Conservation (phyloP, 1,139 yeast species). For the Meyerozyma smithsonii region DNA sequence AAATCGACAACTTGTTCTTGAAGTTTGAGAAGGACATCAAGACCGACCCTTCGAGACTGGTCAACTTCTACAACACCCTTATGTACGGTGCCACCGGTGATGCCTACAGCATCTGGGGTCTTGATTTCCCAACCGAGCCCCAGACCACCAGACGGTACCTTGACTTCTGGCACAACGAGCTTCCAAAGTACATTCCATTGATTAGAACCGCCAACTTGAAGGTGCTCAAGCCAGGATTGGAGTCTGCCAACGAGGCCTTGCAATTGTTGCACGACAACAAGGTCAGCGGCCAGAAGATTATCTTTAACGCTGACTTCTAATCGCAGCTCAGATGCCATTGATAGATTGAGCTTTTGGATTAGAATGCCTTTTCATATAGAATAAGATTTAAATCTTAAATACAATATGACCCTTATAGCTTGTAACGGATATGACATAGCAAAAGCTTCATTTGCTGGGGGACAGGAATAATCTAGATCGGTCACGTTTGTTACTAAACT, state of each 20-base stretch:
- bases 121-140: neutral
- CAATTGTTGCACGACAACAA: constrained; percentile 20
- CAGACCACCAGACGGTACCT: neutral
- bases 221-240: constrained; percentile 25
- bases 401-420: too few relatives aligned
- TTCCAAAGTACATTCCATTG: neutral
- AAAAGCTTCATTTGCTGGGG: too few relatives aligned
- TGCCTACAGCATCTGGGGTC: neutral
- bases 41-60: constrained; percentile 6
- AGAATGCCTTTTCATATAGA: too few relatives aligned
- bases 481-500: too few relatives aligned
- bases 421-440: too few relatives aligned
- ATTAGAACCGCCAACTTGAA: constrained; percentile 3
- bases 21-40: constrained; percentile 4
- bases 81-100: neutral
- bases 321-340: too few relatives aligned
- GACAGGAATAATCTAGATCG: too few relatives aligned
- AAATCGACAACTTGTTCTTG: constrained; percentile 20
- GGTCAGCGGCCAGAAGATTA: constrained; percentile 25
- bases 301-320: too few relatives aligned
- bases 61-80: constrained; percentile 3
- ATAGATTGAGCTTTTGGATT: too few relatives aligned
- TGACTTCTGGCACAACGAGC: neutral
- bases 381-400: too few relatives aligned
- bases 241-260: constrained; percentile 24